These are phyloP conservation scores for Pelagomonas calceolata DNA, from an alignment of 108 stramenopile genomes.

Conservation along the genomic window DNA sequence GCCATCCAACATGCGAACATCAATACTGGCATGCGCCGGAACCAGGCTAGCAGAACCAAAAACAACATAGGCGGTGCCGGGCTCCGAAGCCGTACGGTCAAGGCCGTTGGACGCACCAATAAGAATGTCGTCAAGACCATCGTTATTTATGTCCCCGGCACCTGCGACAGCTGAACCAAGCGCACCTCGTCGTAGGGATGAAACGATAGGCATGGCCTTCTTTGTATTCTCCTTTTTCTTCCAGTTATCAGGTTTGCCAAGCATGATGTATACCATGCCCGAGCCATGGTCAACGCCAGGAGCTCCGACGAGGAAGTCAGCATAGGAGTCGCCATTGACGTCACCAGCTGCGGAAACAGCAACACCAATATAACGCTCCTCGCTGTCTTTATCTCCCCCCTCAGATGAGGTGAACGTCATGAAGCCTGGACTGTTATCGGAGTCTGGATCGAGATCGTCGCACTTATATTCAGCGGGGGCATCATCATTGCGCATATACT, in stretches of 20 bases:
- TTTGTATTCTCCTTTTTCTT: too few species aligned
- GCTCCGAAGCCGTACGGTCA: neutral
- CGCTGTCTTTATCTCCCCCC: too few species aligned
- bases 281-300: neutral
- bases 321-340: constrained; percentile 8
- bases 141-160: neutral
- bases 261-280: too few species aligned
- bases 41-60: neutral
- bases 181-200: neutral
- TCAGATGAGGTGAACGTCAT: too few species aligned
- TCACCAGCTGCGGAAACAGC: neutral
- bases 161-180: neutral
- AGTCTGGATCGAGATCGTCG: too few species aligned
- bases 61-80: neutral
- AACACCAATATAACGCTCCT: too few species aligned
- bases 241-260: too few species aligned
- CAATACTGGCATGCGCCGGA: neutral
- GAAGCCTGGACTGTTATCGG: too few species aligned
- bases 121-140: neutral
- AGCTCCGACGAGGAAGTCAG: constrained; percentile 6
- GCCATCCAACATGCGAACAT: neutral
- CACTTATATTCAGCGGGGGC: too few species aligned
- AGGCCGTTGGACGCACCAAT: neutral
- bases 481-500: too few species aligned
- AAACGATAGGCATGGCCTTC: neutral